phyloP scores from a whole-genome alignment of 2,329 filamentous ascomycete genomes.

The Pseudopithomyces maydicus region DNA sequence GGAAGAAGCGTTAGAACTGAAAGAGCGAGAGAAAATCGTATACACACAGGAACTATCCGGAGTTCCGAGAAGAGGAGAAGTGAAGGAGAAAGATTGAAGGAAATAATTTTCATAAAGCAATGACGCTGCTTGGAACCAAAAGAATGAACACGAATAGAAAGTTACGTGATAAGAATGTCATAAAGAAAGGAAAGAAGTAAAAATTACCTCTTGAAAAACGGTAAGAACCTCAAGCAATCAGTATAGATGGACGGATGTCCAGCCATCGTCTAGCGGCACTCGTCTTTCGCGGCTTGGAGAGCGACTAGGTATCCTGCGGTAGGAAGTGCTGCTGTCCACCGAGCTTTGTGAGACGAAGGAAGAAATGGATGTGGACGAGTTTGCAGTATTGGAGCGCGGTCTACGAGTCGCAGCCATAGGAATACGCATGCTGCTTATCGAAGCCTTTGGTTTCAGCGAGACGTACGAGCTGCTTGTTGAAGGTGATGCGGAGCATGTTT shows the following conservation, averaged over 20 bases:
- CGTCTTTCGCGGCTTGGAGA: background rate
- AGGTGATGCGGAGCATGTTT: background rate
- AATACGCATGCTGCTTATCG: constrained; percentile 1
- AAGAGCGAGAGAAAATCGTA: too few relatives aligned
- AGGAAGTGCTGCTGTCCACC: background rate
- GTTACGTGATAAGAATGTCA: too few relatives aligned
- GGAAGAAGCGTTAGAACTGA: too few relatives aligned
- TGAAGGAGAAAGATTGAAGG: too few relatives aligned
- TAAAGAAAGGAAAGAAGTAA: too few relatives aligned
- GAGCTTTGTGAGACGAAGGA: constrained; percentile 4
- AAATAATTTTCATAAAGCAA: too few relatives aligned
- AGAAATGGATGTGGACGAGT: background rate
- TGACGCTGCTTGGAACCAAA: too few relatives aligned
- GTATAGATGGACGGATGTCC: background rate
- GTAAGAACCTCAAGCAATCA: background rate
- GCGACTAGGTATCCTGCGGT: background rate
- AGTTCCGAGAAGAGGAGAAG: too few relatives aligned
- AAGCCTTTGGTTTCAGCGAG: background rate
- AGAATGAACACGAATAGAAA: too few relatives aligned
- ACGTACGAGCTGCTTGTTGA: background rate
- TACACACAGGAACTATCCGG: too few relatives aligned
- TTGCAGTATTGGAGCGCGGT: background rate
- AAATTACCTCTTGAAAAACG: too few relatives aligned
- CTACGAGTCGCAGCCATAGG: background rate
- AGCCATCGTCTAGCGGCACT: background rate